phyloP scores from a whole-genome alignment of 1,284 basidiomycete genomes.

The Ganoderma boninense region DNA sequence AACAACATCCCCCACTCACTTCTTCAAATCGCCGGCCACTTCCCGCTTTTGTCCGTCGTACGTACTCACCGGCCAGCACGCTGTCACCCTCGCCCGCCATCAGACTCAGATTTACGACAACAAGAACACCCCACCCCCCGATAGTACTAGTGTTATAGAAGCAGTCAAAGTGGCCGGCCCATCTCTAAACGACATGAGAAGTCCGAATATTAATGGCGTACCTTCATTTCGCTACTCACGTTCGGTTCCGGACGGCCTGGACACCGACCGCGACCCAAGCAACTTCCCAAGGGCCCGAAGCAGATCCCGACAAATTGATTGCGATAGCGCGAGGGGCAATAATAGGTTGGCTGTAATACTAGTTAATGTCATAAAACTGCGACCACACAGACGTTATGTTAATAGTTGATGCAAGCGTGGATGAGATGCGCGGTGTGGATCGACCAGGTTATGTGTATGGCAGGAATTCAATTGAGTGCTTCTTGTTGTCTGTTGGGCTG shows the following conservation, averaged over 20 bases:
- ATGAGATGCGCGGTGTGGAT: background rate
- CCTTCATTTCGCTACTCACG: background rate
- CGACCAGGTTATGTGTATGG: background rate
- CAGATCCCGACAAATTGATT: constrained; percentile 9
- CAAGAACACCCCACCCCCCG: background rate
- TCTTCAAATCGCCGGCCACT: background rate
- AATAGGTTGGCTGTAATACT: constrained; percentile 24
- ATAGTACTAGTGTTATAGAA: background rate
- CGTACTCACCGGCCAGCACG: background rate
- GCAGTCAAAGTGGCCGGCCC: background rate
- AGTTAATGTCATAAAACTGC: constrained; percentile 32
- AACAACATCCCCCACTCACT: background rate
- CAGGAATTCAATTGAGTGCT: background rate
- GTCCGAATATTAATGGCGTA: background rate
- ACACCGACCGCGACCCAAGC: background rate
- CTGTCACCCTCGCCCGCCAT: background rate
- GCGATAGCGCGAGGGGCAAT: constrained; percentile 5
- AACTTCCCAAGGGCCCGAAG: background rate
- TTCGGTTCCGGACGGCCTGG: background rate
- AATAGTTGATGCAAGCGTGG: constrained; percentile 19
- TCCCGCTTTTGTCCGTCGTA: background rate
- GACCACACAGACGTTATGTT: constrained; percentile 34
- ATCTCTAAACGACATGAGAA: background rate
- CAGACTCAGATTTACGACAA: background rate
- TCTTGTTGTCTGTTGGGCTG: background rate